Evolutionary conservation across 2,329 filamentous ascomycete species (phyloP).

Genomic region (Fusarium udum): DNA sequence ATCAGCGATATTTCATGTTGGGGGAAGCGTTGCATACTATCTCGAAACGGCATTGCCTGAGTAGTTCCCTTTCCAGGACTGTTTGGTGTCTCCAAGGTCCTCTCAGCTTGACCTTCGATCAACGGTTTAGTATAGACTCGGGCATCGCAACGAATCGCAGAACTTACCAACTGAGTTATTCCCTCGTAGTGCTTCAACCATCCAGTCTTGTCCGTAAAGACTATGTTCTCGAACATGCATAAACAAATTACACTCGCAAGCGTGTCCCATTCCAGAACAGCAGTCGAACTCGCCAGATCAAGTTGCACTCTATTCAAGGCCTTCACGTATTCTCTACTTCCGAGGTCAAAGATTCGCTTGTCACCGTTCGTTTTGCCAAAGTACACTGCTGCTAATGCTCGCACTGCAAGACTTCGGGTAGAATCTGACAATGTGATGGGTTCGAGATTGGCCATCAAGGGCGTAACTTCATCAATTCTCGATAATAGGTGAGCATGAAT

Average conservation of each 20-base stretch:
- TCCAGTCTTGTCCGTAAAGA: conserved; percentile 12
- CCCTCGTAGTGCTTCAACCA: conserved; percentile 19
- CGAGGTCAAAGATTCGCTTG: background rate
- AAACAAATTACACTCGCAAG: conserved; percentile 19
- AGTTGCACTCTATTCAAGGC: background rate
- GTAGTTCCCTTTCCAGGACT: background rate
- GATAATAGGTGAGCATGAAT: conserved; percentile 12
- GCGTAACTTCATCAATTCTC: background rate
- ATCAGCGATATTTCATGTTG: background rate
- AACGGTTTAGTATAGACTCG: background rate
- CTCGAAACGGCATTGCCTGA: conserved; percentile 19
- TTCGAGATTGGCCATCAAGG: conserved; percentile 2
- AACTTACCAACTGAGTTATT: background rate
- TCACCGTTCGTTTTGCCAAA: conserved; percentile 12
- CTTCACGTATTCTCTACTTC: background rate
- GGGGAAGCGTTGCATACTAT: background rate
- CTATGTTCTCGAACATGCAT: conserved; percentile 16
- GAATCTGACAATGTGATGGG: background rate
- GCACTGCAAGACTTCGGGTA: background rate
- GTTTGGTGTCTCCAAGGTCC: conserved; percentile 7
- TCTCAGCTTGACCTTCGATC: background rate
- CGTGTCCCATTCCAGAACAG: conserved; percentile 11
- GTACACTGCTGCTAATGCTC: conserved; percentile 13
- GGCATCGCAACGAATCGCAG: rapidly evolving
- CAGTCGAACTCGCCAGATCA: background rate